Percentiles rank a stretch among this genome's conserved stretches.
phyloP scores from a whole-genome alignment of 768 basidiomycete genomes.

The Cystofilobasidium capitatum region DNA sequence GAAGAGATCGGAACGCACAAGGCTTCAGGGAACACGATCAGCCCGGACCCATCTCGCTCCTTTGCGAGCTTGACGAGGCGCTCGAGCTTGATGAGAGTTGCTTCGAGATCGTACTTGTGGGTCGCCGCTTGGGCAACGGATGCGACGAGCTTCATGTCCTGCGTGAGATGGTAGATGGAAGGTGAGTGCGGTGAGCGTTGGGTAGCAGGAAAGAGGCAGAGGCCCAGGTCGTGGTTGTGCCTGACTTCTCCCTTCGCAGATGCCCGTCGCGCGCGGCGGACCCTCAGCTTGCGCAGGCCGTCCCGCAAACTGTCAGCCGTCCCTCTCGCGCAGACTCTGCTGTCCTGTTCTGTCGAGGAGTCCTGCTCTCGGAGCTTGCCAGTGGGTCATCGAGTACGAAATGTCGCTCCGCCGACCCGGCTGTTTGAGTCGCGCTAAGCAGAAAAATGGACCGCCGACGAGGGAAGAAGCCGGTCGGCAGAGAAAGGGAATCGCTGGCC shows the following conservation, averaged over 20 bases:
- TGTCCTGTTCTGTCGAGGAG: no score
- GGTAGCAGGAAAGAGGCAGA: neutral
- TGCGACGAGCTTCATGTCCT: slow-evolving; percentile 19
- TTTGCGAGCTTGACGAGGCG: slow-evolving; percentile 21
- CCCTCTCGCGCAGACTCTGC: no score
- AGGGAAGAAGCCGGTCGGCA: no score
- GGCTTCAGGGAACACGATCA: slow-evolving; percentile 30
- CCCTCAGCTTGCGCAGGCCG: neutral
- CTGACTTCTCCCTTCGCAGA: neutral
- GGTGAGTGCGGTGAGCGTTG: neutral
- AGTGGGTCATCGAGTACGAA: no score
- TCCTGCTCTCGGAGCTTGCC: no score
- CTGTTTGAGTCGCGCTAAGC: no score
- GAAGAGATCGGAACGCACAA: slow-evolving; percentile 22
- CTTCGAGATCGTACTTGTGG: slow-evolving; percentile 22
- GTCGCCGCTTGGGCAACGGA: slow-evolving; percentile 30
- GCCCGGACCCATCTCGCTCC: slow-evolving; percentile 10
- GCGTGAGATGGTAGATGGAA: neutral
- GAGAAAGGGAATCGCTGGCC: no score
- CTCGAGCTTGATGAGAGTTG: slow-evolving; percentile 28
- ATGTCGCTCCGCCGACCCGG: no score
- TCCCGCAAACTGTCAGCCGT: no score
- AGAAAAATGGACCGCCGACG: no score
- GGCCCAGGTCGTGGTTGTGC: neutral
- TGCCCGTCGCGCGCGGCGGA: neutral